phyloP scores from a whole-genome alignment of 257 asterid species.

The Solanum commersonii region DNA sequence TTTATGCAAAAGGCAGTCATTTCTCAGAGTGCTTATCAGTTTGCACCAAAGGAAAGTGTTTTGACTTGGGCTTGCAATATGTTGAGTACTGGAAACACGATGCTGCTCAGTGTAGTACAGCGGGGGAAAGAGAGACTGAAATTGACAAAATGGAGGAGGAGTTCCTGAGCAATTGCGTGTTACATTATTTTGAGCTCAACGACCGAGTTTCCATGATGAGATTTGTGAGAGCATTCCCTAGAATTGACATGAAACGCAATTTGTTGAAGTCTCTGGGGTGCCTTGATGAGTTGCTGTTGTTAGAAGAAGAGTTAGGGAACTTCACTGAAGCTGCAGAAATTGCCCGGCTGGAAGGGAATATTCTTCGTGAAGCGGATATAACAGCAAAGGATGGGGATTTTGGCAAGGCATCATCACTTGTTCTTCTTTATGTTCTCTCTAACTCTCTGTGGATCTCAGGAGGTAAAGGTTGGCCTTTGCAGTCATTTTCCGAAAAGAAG shows the following conservation, averaged over 20 bases:
- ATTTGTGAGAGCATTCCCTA: slow-evolving; percentile 35
- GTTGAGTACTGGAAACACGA: slow-evolving; percentile 44
- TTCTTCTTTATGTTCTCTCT: slow-evolving; percentile 22
- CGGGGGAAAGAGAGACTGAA: slow-evolving; percentile 2
- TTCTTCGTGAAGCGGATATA: slow-evolving; percentile 26
- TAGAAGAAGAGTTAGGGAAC: slow-evolving; percentile 48
- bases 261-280: slow-evolving; percentile 32
- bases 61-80: slow-evolving; percentile 35
- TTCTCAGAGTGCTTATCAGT: slow-evolving; percentile 38
- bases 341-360: slow-evolving; percentile 31
- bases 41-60: slow-evolving; percentile 31
- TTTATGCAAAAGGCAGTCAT: slow-evolving; percentile 31
- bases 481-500: slow-evolving; percentile 23
- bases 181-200: slow-evolving; percentile 10
- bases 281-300: slow-evolving; percentile 29
- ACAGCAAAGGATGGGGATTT: slow-evolving; percentile 21
- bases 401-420: slow-evolving; percentile 17
- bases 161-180: slow-evolving; percentile 35
- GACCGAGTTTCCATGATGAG: slow-evolving; percentile 32
- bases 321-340: slow-evolving; percentile 45
- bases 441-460: slow-evolving; percentile 35
- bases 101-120: neutral
- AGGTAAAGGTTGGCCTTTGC: slow-evolving; percentile 43
- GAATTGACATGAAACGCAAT: slow-evolving; percentile 28
- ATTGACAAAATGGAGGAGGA: slow-evolving; percentile 27